Percentiles rank a stretch among this genome's conserved stretches.
These are phyloP conservation scores for Cyanidioschyzon merolae DNA, from an alignment of 23 red algal species.

Conservation along the genomic window DNA sequence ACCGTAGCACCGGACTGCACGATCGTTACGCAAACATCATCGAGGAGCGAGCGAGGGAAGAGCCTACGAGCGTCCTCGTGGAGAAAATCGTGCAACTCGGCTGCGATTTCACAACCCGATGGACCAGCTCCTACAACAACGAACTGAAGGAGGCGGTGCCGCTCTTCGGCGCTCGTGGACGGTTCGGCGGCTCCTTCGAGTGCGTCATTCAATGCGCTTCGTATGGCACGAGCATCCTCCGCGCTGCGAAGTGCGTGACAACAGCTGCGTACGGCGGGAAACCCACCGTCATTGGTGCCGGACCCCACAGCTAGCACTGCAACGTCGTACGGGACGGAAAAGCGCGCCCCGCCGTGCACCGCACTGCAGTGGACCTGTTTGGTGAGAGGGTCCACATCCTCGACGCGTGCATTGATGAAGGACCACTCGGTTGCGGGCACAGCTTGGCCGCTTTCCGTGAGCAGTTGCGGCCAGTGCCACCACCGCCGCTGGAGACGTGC, in stretches of 20 bases:
- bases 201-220: slow-evolving; percentile 34
- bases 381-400: neutral
- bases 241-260: slow-evolving; percentile 70
- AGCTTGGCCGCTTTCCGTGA: neutral
- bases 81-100: slow-evolving; percentile 81
- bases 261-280: slow-evolving; percentile 46
- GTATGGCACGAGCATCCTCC: slow-evolving; percentile 50
- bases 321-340: slow-evolving; percentile 52
- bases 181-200: slow-evolving; percentile 68
- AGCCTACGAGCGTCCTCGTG: slow-evolving; percentile 33
- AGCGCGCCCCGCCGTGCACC: neutral
- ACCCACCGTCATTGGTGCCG: slow-evolving; percentile 44
- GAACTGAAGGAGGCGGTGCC: slow-evolving; percentile 38
- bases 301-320: slow-evolving; percentile 70
- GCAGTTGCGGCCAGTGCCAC: neutral
- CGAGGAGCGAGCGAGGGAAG: neutral
- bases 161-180: slow-evolving; percentile 34
- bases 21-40: neutral
- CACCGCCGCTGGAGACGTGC: neutral
- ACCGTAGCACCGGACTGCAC: neutral
- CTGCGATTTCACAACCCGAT: slow-evolving; percentile 71
- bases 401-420: slow-evolving; percentile 1
- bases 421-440: neutral
- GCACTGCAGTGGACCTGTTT: neutral
- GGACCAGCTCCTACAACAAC: slow-evolving; percentile 58